Evolutionary conservation across 2,329 filamentous ascomycete genomes (phyloP), one percentile per base, ranked within the genome.

Genomic region (Diplodia corticola): DNA sequence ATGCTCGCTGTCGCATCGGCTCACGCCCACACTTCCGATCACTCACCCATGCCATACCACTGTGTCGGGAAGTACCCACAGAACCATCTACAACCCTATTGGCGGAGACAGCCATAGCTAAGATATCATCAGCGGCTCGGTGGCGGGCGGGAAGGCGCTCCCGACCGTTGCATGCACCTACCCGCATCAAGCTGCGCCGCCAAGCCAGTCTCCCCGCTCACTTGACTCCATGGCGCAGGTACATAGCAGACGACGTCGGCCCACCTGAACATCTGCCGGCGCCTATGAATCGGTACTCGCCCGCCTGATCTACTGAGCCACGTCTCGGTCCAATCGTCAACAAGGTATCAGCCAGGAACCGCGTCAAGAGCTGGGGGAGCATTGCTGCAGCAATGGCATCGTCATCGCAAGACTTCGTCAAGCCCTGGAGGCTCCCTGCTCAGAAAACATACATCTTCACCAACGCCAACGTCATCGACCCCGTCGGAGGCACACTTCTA

Each of bases 391-490:
- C 37, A 24, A 60, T 60, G 55, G 44, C 61, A 20, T 13, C 61
- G 33, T 13, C 61, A 22, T 44, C 49, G 4, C 28, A 46, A 30
- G 6, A 12, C 30, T 35, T 64, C 15, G 44, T 64, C 35, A 64
- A 64, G 35, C 74, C 75, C 0, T 76, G 75, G 75, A 63, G 67
- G 48, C 73, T 69, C 9, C 67, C 69, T 7, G 51, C 67, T 37
- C 70, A 68, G 1, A 68, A 69, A 22, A 70, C 70, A 2, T 71
- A 74, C 68, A 69, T 79, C 12, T 78, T 85, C 44, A 69, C 72
- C 17, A 82, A 83, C 66, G 80, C 80, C 57, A 81, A 78, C 60
- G 69, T 84, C 28, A 73, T 84, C 35, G 80, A 84, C 66, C 68
- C 78, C 0, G 72, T 73, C 13, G 68, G 69, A 0, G 80, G 81